Percentiles rank a stretch among this genome's conserved stretches.
These are phyloP conservation scores for Trichoderma guizhouense DNA, from an alignment of 2,329 filamentous ascomycete genomes.

Conservation along the genomic window DNA sequence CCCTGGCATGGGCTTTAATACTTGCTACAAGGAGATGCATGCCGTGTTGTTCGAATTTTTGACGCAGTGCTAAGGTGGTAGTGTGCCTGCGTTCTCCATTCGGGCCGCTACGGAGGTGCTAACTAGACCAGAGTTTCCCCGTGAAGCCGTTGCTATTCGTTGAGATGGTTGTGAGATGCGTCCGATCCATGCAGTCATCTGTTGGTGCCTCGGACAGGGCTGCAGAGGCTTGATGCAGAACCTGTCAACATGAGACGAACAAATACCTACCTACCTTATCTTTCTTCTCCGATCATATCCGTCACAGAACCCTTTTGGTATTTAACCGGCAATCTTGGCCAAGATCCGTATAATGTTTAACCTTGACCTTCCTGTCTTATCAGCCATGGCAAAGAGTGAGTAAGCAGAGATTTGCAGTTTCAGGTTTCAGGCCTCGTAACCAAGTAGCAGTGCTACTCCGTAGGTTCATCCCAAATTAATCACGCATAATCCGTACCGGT, in stretches of 20 bases:
- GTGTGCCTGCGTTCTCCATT: not conserved
- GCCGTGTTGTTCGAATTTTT: not conserved
- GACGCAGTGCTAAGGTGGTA: not conserved
- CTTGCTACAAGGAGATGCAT: not conserved
- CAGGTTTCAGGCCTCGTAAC: not conserved
- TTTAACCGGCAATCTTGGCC: not conserved
- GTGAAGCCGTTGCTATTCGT: not conserved
- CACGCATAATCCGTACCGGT: slow-evolving; percentile 4
- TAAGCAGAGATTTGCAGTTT: not conserved
- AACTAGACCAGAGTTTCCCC: not conserved
- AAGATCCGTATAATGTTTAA: too few species aligned
- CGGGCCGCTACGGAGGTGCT: not conserved
- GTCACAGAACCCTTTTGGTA: not conserved
- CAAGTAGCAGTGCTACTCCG: not conserved
- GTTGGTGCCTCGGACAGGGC: not conserved
- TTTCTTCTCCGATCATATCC: not conserved
- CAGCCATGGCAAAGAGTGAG: not conserved
- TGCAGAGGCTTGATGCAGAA: not conserved
- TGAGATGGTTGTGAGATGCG: not conserved
- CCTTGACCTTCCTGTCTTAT: not conserved
- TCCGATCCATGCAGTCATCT: not conserved
- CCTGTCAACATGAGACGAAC: not conserved
- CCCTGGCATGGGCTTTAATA: not conserved
- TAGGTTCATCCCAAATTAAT: not conserved
- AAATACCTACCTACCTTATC: not conserved